phyloP scores from a whole-genome alignment of 331 rosid species.

The Stylosanthes scabra region DNA sequence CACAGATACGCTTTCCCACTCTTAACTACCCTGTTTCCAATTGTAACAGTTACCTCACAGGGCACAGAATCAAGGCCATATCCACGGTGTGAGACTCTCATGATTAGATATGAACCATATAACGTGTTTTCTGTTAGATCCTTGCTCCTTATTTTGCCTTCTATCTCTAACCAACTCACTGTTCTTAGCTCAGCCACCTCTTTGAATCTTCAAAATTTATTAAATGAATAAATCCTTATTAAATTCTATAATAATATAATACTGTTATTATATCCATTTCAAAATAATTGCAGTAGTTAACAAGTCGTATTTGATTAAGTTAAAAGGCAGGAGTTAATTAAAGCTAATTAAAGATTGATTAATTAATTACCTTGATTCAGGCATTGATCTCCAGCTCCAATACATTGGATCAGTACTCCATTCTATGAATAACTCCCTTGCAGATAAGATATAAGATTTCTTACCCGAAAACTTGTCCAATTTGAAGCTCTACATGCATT shows the following conservation, averaged over 20 bases:
- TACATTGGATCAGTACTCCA: conserved; percentile 63
- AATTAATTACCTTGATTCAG: conserved; percentile 57
- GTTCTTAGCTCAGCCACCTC: conserved; percentile 63
- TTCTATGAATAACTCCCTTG: conserved; percentile 52
- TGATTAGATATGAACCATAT: conserved; percentile 52
- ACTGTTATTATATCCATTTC: too few species aligned
- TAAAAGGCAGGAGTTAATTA: background rate
- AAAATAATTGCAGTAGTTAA: background rate
- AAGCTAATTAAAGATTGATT: background rate
- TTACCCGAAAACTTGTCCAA: conserved; percentile 58
- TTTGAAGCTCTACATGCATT: conserved; percentile 52
- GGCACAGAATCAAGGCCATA: conserved; percentile 60
- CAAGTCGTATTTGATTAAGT: background rate
- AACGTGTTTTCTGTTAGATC: conserved; percentile 54
- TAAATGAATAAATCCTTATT: background rate
- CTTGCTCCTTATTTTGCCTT: conserved; percentile 49
- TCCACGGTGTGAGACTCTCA: conserved; percentile 50
- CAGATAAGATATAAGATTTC: conserved; percentile 56
- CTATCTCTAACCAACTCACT: conserved; percentile 59
- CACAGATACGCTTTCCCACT: conserved; percentile 46
- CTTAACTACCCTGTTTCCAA: conserved; percentile 35
- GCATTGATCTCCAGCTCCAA: conserved; percentile 63
- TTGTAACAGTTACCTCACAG: conserved; percentile 35
- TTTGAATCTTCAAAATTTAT: conserved; percentile 46
- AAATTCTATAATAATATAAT: background rate